phyloP scores from a whole-genome alignment of 2,329 filamentous ascomycete genomes.

The Apiospora koreana region DNA sequence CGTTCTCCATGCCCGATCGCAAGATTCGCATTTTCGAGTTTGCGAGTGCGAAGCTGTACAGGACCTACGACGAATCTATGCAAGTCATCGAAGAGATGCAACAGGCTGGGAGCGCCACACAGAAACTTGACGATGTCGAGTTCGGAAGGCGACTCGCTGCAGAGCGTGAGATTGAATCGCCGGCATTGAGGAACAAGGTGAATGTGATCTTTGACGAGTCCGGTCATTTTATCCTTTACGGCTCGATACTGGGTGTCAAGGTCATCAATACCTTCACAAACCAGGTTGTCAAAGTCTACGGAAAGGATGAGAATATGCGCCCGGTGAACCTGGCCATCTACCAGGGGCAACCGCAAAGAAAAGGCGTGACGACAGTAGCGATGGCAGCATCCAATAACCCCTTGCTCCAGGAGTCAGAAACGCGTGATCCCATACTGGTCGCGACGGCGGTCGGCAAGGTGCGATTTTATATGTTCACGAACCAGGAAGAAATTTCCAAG shows the following conservation, averaged over 20 bases:
- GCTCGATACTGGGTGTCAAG: slow-evolving; percentile 88
- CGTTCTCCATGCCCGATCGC: slow-evolving; percentile 89
- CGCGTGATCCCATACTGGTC: slow-evolving; percentile 85
- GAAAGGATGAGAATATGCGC: slow-evolving; percentile 84
- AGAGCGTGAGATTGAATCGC: slow-evolving; percentile 81
- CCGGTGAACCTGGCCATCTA: slow-evolving; percentile 84
- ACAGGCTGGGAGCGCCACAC: slow-evolving; percentile 80
- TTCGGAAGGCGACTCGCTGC: slow-evolving; percentile 86
- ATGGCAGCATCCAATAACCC: slow-evolving; percentile 98
- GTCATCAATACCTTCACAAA: slow-evolving; percentile 97
- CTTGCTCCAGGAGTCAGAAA: slow-evolving; percentile 87
- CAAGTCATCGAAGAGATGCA: slow-evolving; percentile 92
- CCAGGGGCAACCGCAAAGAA: slow-evolving; percentile 93
- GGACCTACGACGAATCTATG: slow-evolving; percentile 94
- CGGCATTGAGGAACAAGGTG: slow-evolving; percentile 65
- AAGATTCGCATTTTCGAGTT: slow-evolving; percentile 96
- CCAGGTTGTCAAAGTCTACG: slow-evolving; percentile 86
- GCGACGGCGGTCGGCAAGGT: slow-evolving; percentile 82
- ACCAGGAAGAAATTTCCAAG: slow-evolving; percentile 81
- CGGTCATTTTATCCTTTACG: slow-evolving; percentile 91
- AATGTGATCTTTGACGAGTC: slow-evolving; percentile 97
- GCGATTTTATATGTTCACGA: slow-evolving; percentile 98
- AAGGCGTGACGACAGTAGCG: slow-evolving; percentile 87
- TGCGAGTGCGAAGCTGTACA: slow-evolving; percentile 79
- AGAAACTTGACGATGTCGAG: slow-evolving; percentile 85